Conservation (phyloP, 108 stramenopile species). For the Schizochytrium sp. region DNA sequence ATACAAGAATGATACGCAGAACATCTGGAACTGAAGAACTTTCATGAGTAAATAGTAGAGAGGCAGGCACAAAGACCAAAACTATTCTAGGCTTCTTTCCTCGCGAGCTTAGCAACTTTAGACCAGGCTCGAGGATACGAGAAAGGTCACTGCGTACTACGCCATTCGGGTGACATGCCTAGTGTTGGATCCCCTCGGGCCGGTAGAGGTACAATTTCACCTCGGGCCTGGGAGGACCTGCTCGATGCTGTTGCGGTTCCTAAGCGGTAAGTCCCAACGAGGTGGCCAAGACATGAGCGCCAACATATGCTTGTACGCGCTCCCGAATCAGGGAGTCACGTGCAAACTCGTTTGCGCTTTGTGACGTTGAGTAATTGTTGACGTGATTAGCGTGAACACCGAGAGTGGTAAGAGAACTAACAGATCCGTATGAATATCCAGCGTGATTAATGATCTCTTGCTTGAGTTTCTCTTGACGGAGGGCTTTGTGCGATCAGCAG, state of each 20-base stretch:
- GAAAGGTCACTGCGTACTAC: too few species aligned
- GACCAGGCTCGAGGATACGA: too few species aligned
- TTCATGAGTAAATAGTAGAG: too few species aligned
- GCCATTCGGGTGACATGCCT: too few species aligned
- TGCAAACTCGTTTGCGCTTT: neutral
- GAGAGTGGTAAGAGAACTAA: neutral
- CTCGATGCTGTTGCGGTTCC: slow-evolving; percentile 15
- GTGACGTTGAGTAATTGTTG: neutral
- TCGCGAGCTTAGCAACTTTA: too few species aligned
- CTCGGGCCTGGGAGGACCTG: neutral
- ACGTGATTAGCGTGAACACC: neutral
- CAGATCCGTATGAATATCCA: neutral
- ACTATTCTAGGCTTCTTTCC: too few species aligned
- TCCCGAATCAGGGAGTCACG: neutral
- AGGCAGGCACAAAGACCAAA: too few species aligned
- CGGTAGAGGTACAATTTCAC: too few species aligned
- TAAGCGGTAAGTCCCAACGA: neutral
- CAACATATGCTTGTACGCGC: neutral
- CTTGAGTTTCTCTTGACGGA: slow-evolving; percentile 4
- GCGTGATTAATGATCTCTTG: slow-evolving; percentile 27
- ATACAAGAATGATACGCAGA: too few species aligned
- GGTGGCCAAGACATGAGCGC: neutral
- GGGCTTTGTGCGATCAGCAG: neutral
- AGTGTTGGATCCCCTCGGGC: too few species aligned
- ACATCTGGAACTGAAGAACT: too few species aligned